Conservation (phyloP, 805 yeast species). For the Zygotorulaspora chibaensis region DNA sequence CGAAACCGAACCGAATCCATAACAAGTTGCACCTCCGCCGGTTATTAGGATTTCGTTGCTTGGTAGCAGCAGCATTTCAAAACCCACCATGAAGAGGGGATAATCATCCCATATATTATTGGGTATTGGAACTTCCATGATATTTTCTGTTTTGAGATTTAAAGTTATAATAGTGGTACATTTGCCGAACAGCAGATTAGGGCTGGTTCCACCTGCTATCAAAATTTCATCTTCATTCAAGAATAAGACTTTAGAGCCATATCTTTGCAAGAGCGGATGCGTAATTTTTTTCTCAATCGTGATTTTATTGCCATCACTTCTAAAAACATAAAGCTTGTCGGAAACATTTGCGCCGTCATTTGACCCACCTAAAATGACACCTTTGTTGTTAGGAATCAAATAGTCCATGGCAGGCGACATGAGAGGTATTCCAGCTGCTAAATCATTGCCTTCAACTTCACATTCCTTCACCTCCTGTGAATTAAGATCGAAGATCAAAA, state of each 20-base stretch:
- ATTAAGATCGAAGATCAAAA: slow-evolving; percentile 18
- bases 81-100: slow-evolving; percentile 48
- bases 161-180: slow-evolving; percentile 38
- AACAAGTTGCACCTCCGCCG: slow-evolving; percentile 81
- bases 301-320: slow-evolving; percentile 13
- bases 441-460: background rate
- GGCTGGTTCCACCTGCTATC: slow-evolving; percentile 57
- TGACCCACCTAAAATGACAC: slow-evolving; percentile 26
- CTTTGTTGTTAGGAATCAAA: slow-evolving; percentile 9
- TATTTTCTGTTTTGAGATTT: slow-evolving; percentile 19
- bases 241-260: slow-evolving; percentile 44
- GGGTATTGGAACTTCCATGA: slow-evolving; percentile 32
- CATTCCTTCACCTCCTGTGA: slow-evolving; percentile 18
- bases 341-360: slow-evolving; percentile 28
- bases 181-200: slow-evolving; percentile 33
- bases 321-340: slow-evolving; percentile 33
- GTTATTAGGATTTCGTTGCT: slow-evolving; percentile 32
- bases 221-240: slow-evolving; percentile 36
- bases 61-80: slow-evolving; percentile 36
- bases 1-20: slow-evolving; percentile 67
- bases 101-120: slow-evolving; percentile 37
- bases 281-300: slow-evolving; percentile 15
- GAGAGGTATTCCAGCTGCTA: slow-evolving; percentile 21
- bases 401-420: slow-evolving; percentile 23
- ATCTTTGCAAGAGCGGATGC: slow-evolving; percentile 41